Conservation (phyloP, 2,329 filamentous ascomycete species). For the Coniochaeta prunicola region DNA sequence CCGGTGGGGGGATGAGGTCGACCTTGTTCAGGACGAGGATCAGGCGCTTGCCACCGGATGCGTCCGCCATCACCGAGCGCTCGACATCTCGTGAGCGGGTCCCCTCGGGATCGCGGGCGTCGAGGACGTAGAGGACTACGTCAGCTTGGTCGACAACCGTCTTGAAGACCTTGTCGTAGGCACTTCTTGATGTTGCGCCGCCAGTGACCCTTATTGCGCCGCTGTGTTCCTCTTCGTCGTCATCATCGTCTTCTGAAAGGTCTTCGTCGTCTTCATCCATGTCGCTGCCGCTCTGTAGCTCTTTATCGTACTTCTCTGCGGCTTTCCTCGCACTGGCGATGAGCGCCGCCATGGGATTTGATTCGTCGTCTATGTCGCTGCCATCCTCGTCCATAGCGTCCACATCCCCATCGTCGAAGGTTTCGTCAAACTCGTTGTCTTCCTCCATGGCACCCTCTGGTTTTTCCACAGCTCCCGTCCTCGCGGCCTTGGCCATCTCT, state of each 20-base stretch:
- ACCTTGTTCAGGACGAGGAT: conserved; percentile 96
- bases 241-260: conserved; percentile 39
- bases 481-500: conserved; percentile 64
- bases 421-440: conserved; percentile 31
- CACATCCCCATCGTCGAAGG: conserved; percentile 37
- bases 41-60: conserved; percentile 73
- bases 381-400: conserved; percentile 46
- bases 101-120: conserved; percentile 84
- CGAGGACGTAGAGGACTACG: conserved; percentile 86
- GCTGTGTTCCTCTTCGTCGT: conserved; percentile 43
- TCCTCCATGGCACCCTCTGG: conserved; percentile 36
- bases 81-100: conserved; percentile 88
- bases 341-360: conserved; percentile 88
- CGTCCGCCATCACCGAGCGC: conserved; percentile 83
- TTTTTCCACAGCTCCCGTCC: conserved; percentile 42
- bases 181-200: conserved; percentile 64
- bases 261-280: conserved; percentile 46
- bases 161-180: conserved; percentile 96
- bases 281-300: conserved; percentile 53
- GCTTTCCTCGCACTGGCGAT: conserved; percentile 75
- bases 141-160: conserved; percentile 83
- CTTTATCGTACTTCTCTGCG: conserved; percentile 66
- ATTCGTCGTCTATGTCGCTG: conserved; percentile 47
- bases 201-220: conserved; percentile 42
- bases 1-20: conserved; percentile 75